Base-by-base conservation (phyloP, 2,329 filamentous ascomycete species). In the Golovinomyces cichoracearum region DNA sequence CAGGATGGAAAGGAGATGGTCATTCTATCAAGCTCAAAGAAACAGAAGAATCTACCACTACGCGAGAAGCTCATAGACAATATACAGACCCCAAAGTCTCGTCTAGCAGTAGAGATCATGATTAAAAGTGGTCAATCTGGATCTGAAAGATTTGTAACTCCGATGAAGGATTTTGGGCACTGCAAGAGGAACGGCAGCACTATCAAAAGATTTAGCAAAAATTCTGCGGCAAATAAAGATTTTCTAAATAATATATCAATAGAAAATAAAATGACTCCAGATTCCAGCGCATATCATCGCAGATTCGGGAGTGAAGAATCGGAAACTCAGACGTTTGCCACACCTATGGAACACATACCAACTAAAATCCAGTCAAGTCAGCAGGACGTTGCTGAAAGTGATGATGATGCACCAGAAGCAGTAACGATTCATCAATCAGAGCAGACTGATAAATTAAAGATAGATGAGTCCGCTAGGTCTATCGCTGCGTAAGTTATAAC, bases 361-460 rank as follows among this genome's bases (percentile, higher is more conserved):
- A 41, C 12, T n/a, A 21, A 41, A 21, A 13, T 13, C 13, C 13
- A 17, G 4, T 23, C 19, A 5, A 7, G n/a, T 41, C 22, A 21
- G 15, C 5, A 12, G 9, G 13, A n/a, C 17, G 38, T 19, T 2
- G 53, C 51, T 4, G 54, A 54, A n/a, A 58, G 56, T 42, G 58
- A 60, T 22, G 56, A 61, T 46, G 58, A 60, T 50, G 57, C 57
- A 10, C 58, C 58, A 37, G 57, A 61, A 48, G 57, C 54, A 21
- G 53, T 60, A 37, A 55, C 52, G 13, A 52, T 50, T 7, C 49
- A 58, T 45, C 53, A 56, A 25, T 57, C 58, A 26, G 50, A 50
- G 13, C 44, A 57, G 22, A 49, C 46, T 22, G 50, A 53, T 19
- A 54, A 52, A 31, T 48, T 26, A 21, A 55, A 53, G 41, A 51